Evolutionary conservation across 305 asterid species (phyloP).

Genomic region (Salvia sclarea): DNA sequence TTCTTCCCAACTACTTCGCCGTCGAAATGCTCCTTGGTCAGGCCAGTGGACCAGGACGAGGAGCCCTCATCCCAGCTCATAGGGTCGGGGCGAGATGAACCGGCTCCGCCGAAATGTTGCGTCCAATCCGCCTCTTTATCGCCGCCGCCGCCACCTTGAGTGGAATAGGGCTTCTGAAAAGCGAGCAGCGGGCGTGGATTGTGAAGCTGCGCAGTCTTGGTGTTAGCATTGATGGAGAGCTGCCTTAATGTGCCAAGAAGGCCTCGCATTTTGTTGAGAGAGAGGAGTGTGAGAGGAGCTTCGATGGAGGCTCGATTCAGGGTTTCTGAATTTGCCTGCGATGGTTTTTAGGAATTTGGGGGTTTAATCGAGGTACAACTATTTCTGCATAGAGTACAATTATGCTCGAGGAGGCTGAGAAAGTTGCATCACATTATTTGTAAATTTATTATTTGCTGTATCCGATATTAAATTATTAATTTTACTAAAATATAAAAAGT

Average conservation of each 20-base stretch:
- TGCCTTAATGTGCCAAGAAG: constrained; percentile 52
- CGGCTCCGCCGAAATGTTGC: constrained; percentile 47
- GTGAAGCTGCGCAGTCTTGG: constrained; percentile 17
- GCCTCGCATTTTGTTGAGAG: constrained; percentile 46
- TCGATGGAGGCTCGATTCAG: constrained; percentile 28
- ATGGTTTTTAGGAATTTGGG: neutral
- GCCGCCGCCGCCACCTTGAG: constrained; percentile 37
- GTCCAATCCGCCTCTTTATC: constrained; percentile 45
- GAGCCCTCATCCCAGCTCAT: constrained; percentile 65
- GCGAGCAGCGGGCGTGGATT: constrained; percentile 31
- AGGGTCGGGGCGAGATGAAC: constrained; percentile 40
- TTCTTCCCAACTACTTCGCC: constrained; percentile 77
- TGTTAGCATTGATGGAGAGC: constrained; percentile 34
- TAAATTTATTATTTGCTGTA: no score
- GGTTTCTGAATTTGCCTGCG: constrained; percentile 8
- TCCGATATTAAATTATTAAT: no score
- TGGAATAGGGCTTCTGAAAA: constrained; percentile 44
- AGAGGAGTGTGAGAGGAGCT: neutral
- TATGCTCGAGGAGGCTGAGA: neutral
- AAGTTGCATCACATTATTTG: no score
- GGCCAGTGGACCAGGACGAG: constrained; percentile 92
- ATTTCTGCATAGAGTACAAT: neutral
- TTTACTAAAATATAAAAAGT: no score
- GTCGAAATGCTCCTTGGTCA: constrained; percentile 86
- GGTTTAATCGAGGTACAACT: constrained; percentile 5